Evolutionary conservation across 2,329 filamentous ascomycete genomes (phyloP).

Genomic region (Xylaria sp.): DNA sequence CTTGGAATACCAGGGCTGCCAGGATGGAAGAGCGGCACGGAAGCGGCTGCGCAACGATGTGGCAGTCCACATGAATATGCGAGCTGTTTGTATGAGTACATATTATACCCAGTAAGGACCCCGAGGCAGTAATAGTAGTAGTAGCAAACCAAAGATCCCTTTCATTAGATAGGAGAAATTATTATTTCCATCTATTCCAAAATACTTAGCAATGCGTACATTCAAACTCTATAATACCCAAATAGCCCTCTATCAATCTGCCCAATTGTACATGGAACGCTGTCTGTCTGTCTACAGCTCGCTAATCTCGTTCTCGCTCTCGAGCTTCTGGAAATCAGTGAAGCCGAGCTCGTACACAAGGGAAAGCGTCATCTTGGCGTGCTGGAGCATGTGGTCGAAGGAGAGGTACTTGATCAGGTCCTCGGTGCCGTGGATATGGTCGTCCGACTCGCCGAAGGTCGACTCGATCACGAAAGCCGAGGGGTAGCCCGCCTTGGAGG

Average conservation of each 20-base stretch:
- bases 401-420: conserved; percentile 73
- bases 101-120: too few species aligned
- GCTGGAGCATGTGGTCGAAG: conserved; percentile 91
- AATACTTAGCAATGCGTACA: not conserved
- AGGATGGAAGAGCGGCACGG: not conserved
- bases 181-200: not conserved
- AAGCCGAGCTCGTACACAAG: conserved; percentile 84
- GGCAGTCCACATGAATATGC: not conserved
- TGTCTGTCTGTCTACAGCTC: conserved; percentile 39
- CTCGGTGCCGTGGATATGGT: conserved; percentile 71
- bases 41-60: not conserved
- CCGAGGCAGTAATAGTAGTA: too few species aligned
- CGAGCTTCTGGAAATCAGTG: conserved; percentile 62
- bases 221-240: conserved; percentile 1
- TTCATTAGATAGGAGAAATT: too few species aligned
- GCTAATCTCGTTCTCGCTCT: conserved; percentile 37
- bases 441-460: conserved; percentile 66
- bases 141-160: too few species aligned
- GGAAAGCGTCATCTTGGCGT: conserved; percentile 81
- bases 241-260: not conserved
- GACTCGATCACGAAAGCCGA: conserved; percentile 78
- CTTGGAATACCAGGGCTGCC: too few species aligned
- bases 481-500: conserved; percentile 74
- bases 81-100: not conserved
- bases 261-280: not conserved